Evolutionary conservation across 352 stramenopile species (phyloP).

Genomic region (Pythium oligandrum): DNA sequence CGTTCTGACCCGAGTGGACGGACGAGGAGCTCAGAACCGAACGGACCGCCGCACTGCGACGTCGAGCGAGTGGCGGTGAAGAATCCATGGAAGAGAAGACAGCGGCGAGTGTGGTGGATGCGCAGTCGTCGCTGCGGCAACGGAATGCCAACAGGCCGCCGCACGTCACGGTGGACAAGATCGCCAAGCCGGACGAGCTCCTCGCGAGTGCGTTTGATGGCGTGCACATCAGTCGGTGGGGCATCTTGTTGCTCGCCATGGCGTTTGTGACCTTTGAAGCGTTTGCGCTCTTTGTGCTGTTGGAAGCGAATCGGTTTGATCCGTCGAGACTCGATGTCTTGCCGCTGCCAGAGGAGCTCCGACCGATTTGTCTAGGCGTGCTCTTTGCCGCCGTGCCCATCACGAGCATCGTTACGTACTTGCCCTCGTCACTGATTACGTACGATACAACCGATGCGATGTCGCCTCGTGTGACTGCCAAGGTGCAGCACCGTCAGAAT

Average conservation of each 20-base stretch:
- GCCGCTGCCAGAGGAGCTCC: conserved; percentile 28
- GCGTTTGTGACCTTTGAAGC: conserved; percentile 53
- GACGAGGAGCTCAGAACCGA: too few species aligned
- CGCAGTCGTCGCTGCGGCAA: too few species aligned
- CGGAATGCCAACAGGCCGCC: too few species aligned
- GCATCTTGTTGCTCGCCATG: conserved; percentile 53
- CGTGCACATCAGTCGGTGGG: conserved; percentile 33
- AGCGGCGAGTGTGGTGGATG: too few species aligned
- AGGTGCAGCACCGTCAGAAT: conserved; percentile 20
- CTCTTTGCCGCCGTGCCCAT: conserved; percentile 42
- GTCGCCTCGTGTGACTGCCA: too few species aligned
- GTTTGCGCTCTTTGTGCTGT: conserved; percentile 57
- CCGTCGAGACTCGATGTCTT: conserved; percentile 30
- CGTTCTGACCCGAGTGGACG: too few species aligned
- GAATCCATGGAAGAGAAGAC: too few species aligned
- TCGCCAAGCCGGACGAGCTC: background rate
- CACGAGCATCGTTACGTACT: conserved; percentile 57
- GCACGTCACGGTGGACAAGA: background rate
- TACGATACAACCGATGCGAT: conserved; percentile 1
- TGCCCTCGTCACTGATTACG: conserved; percentile 42
- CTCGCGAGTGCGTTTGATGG: background rate
- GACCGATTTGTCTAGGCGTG: conserved; percentile 33
- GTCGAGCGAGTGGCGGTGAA: too few species aligned
- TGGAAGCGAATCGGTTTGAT: conserved; percentile 42
- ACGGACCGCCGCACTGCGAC: too few species aligned